A percentile compares a stretch with the other conserved stretches of the same genome.
Conservation (phyloP, 495 filamentous ascomycete species). For the Aspergillus ostianus region DNA sequence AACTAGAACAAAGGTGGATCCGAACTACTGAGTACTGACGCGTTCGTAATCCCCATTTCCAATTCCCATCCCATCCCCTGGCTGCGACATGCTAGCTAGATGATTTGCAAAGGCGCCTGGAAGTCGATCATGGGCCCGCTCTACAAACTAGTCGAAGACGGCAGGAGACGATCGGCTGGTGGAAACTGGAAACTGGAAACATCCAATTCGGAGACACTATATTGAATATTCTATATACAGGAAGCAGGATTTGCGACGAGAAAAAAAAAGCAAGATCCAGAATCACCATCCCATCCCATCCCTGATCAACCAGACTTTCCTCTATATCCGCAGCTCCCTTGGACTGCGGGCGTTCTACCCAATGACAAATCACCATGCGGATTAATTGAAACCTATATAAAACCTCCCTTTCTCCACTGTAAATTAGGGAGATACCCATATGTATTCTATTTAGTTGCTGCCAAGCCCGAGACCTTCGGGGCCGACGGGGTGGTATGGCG, state of each 20-base stretch:
- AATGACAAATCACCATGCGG: not conserved
- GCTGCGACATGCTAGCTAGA: not conserved
- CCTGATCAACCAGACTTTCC: not conserved
- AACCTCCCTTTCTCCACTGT: not conserved
- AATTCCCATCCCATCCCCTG: not conserved
- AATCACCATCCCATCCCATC: not conserved
- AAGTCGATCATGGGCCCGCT: not conserved
- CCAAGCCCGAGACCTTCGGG: constrained; percentile 40
- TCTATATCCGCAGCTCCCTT: not conserved
- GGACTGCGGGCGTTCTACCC: not conserved
- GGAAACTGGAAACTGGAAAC: not conserved
- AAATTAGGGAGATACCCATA: not conserved
- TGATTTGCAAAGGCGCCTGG: not conserved
- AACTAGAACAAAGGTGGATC: not conserved
- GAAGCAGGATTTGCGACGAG: not conserved
- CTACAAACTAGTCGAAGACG: not conserved
- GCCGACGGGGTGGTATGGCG: constrained; percentile 44
- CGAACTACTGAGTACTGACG: not conserved
- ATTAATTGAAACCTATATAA: not conserved
- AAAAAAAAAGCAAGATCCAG: not conserved
- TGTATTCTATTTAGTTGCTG: constrained; percentile 17
- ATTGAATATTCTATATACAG: not conserved
- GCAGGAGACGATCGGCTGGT: not conserved
- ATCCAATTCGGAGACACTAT: not conserved
- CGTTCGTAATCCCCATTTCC: not conserved